A percentile compares a stretch with the other conserved stretches of the same genome.
phyloP scores from a whole-genome alignment of 371 early-diverging fungal genomes.

The Mucor irregularis region DNA sequence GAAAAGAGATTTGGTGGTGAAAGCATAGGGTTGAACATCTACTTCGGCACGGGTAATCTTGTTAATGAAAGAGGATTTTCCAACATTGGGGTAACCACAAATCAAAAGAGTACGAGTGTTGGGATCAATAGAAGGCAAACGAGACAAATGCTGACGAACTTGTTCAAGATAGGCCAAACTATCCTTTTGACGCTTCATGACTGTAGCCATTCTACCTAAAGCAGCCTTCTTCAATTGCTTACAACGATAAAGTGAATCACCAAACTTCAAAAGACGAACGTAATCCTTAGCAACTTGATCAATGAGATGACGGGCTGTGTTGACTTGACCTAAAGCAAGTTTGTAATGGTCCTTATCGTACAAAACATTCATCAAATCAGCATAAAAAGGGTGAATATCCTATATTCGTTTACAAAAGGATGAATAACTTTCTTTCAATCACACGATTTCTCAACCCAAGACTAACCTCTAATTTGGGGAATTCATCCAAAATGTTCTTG shows the following conservation, averaged over 20 bases:
- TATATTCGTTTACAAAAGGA: constrained; percentile 27
- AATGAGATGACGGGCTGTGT: constrained; percentile 95
- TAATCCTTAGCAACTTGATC: constrained; percentile 98
- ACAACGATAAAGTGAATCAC: constrained; percentile 99
- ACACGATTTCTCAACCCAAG: neutral
- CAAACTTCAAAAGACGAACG: constrained; percentile 97
- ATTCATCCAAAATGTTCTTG: constrained; percentile 91
- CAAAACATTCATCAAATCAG: constrained; percentile 99
- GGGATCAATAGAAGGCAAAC: constrained; percentile 98
- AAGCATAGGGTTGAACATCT: constrained; percentile 99
- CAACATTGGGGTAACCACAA: constrained; percentile 99
- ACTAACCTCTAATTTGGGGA: constrained; percentile 96
- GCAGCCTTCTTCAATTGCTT: constrained; percentile 99
- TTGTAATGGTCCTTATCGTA: constrained; percentile 99
- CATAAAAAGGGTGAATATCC: constrained; percentile 99
- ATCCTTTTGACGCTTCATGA: constrained; percentile 98
- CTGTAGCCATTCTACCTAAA: constrained; percentile 96
- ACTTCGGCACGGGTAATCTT: constrained; percentile 99
- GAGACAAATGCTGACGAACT: constrained; percentile 98
- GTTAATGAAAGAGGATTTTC: constrained; percentile 99
- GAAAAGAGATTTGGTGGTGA: constrained; percentile 99
- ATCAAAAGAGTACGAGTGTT: constrained; percentile 98
- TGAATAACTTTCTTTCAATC: neutral
- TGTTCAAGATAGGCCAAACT: constrained; percentile 98
- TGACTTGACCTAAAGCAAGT: constrained; percentile 98